Evolutionary conservation across 2,329 filamentous ascomycete genomes (phyloP).

Genomic region (Dothidotthia symphoricarpi): DNA sequence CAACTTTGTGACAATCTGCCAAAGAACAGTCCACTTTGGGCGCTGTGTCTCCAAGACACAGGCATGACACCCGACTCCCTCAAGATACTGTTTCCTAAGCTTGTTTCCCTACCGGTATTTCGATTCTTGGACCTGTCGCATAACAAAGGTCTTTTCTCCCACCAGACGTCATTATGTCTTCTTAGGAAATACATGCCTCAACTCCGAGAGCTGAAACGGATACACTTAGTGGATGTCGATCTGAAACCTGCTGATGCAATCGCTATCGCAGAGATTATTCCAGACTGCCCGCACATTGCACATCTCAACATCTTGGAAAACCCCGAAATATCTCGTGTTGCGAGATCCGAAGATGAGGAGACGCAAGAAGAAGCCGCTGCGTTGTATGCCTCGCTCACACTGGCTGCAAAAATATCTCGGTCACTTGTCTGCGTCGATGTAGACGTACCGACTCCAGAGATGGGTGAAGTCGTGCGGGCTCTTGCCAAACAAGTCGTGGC

Average conservation of each 20-base stretch:
- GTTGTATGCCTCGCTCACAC: slow-evolving; percentile 85
- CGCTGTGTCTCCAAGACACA: slow-evolving; percentile 82
- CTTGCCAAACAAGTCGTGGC: slow-evolving; percentile 92
- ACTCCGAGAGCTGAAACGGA: slow-evolving; percentile 72
- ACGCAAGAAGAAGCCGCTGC: slow-evolving; percentile 91
- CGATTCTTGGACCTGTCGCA: slow-evolving; percentile 91
- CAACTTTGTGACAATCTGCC: slow-evolving; percentile 53
- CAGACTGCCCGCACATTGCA: slow-evolving; percentile 76
- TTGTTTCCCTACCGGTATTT: slow-evolving; percentile 69
- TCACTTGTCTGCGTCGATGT: slow-evolving; percentile 88
- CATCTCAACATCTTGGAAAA: slow-evolving; percentile 89
- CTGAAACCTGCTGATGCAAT: slow-evolving; percentile 87
- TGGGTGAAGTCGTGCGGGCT: slow-evolving; percentile 88
- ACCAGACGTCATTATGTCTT: slow-evolving; percentile 70
- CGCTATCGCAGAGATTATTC: slow-evolving; percentile 82
- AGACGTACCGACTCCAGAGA: slow-evolving; percentile 76
- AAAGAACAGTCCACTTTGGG: slow-evolving; percentile 63
- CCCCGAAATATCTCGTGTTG: slow-evolving; percentile 65
- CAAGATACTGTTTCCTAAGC: slow-evolving; percentile 69
- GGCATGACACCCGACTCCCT: slow-evolving; percentile 72
- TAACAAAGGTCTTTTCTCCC: slow-evolving; percentile 76
- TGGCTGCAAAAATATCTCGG: slow-evolving; percentile 78
- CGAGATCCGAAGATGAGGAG: slow-evolving; percentile 72
- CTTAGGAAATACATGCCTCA: slow-evolving; percentile 83
- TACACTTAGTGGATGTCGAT: slow-evolving; percentile 82